A percentile compares a stretch with the other conserved stretches of the same genome.
phyloP scores from a whole-genome alignment of 2,329 filamentous ascomycete genomes.

The Aspergillus sp. region DNA sequence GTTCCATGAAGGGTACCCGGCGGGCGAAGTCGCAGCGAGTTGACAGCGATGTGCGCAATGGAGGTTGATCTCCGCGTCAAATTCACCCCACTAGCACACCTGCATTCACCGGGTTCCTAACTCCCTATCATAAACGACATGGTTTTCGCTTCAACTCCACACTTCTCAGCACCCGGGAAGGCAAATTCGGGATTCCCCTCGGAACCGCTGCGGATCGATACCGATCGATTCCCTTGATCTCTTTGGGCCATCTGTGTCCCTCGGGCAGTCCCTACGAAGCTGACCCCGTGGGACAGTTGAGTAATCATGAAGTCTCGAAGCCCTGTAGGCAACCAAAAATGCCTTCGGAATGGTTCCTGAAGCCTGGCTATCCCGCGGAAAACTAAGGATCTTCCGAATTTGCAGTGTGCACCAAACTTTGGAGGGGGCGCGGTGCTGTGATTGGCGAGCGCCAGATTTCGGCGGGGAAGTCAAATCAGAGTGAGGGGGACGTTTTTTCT shows the following conservation, averaged over 20 bases:
- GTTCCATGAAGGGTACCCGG: background rate
- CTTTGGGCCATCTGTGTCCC: background rate
- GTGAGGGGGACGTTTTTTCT: slow-evolving; percentile 2
- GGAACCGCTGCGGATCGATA: background rate
- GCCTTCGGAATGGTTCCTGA: background rate
- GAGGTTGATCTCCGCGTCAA: background rate
- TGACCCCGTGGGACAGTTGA: background rate
- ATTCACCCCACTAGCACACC: no score
- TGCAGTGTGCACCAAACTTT: slow-evolving; percentile 2
- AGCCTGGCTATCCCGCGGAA: slow-evolving; percentile 6
- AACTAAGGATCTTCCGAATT: slow-evolving; percentile 9
- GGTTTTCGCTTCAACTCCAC: background rate
- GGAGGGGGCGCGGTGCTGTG: slow-evolving; percentile 4
- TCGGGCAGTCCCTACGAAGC: background rate
- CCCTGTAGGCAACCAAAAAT: background rate
- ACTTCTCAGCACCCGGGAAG: background rate
- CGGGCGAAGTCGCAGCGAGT: no score
- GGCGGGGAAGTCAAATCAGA: background rate
- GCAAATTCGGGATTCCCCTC: background rate
- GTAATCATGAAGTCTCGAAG: slow-evolving; percentile 5
- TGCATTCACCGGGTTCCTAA: background rate
- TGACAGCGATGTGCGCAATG: background rate
- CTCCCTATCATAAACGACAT: background rate
- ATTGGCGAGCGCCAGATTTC: slow-evolving; percentile 2
- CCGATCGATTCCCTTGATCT: background rate